Evolutionary conservation across 164 flowering plant species (phyloP).

Genomic region (Warburgia ugandensis): DNA sequence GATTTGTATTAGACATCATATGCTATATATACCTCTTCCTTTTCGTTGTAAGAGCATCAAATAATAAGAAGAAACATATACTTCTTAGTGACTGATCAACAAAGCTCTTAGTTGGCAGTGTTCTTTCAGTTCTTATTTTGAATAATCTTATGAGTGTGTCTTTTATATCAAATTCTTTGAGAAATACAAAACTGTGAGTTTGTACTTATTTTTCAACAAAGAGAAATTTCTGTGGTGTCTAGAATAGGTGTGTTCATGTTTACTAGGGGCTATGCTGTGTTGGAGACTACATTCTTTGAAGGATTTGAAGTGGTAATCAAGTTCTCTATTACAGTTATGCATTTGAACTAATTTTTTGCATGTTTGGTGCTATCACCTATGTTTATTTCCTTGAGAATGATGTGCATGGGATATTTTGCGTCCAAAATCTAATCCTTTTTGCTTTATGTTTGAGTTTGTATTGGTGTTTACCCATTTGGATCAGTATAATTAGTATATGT

Average conservation of each 20-base stretch:
- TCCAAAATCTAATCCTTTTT: background rate
- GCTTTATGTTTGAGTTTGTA: background rate
- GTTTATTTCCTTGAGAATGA: background rate
- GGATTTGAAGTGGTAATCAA: background rate
- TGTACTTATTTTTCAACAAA: background rate
- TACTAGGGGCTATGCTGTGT: background rate
- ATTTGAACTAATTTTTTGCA: background rate
- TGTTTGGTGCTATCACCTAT: background rate
- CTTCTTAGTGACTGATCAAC: too few species aligned
- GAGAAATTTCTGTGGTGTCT: slow-evolving; percentile 1
- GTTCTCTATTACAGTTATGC: background rate
- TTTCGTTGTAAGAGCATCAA: too few species aligned
- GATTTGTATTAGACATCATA: too few species aligned
- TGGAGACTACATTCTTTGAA: background rate
- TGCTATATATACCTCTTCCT: too few species aligned
- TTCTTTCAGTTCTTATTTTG: too few species aligned
- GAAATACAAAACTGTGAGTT: too few species aligned
- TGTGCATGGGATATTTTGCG: background rate
- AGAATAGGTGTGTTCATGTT: background rate
- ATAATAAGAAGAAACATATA: too few species aligned
- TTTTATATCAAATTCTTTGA: too few species aligned
- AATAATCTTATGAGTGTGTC: too few species aligned
- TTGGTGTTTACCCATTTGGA: background rate
- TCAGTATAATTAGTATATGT: background rate
- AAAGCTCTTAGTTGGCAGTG: too few species aligned